Percentiles rank a stretch among this genome's conserved stretches.
These are phyloP conservation scores for Globisporangium carolinianum DNA, from an alignment of 352 stramenopile genomes.

Conservation along the genomic window DNA sequence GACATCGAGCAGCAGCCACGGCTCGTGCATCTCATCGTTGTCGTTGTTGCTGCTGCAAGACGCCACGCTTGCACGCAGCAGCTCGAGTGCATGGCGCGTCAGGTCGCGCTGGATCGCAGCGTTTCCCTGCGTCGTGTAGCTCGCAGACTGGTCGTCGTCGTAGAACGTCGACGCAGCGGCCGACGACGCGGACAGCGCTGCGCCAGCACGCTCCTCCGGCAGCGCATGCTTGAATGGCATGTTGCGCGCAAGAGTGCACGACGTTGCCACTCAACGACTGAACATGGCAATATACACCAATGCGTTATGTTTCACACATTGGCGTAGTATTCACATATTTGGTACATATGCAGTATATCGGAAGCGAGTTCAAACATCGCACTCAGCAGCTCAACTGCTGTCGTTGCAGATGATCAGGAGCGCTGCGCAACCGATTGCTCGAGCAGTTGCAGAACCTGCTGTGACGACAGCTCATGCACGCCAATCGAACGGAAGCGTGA, in stretches of 20 bases:
- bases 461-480: slow-evolving; percentile 3
- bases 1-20: slow-evolving; percentile 55
- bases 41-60: neutral
- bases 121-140: slow-evolving; percentile 69
- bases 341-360: too few relatives aligned
- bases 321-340: too few relatives aligned
- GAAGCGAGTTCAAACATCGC: too few relatives aligned
- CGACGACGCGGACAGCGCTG: slow-evolving; percentile 26
- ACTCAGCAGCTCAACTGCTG: too few relatives aligned
- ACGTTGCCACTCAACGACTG: neutral
- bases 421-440: too few relatives aligned
- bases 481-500: slow-evolving; percentile 18
- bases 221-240: slow-evolving; percentile 53
- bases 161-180: slow-evolving; percentile 54
- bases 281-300: neutral
- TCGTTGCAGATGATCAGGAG: too few relatives aligned
- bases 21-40: slow-evolving; percentile 3
- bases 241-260: neutral
- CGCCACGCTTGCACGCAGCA: slow-evolving; percentile 19
- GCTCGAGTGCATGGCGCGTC: slow-evolving; percentile 53
- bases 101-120: slow-evolving; percentile 62
- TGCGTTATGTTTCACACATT: too few relatives aligned
- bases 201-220: slow-evolving; percentile 37
- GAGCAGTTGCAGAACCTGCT: too few relatives aligned
- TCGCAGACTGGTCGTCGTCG: slow-evolving; percentile 41